Percentiles rank a stretch among this genome's conserved stretches.
Evolutionary conservation across 176 grass and related monocot species (phyloP).

Genomic region (Aegilops umbellulata): DNA sequence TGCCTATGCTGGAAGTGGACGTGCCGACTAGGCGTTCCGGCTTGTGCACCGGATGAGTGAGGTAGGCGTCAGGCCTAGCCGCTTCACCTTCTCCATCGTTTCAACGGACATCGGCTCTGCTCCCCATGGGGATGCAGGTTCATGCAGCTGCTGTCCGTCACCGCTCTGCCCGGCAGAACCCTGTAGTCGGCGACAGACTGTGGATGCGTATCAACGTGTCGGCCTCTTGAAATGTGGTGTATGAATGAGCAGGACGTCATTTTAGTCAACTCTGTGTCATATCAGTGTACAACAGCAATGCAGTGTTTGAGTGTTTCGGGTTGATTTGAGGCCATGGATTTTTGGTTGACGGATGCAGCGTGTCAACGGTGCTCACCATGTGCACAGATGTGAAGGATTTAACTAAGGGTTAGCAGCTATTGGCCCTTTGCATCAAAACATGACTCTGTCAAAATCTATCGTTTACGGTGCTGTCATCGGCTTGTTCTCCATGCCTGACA

Average conservation of each 20-base stretch:
- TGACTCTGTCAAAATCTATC: conserved; percentile 52
- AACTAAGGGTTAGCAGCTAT: conserved; percentile 62
- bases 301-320: conserved; percentile 49
- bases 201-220: too few relatives aligned
- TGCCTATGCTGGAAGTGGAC: conserved; percentile 35
- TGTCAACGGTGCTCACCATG: conserved; percentile 49
- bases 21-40: conserved; percentile 21
- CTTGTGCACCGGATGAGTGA: conserved; percentile 39
- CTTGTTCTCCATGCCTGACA: conserved; percentile 60
- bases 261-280: conserved; percentile 71
- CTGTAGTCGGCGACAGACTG: too few relatives aligned
- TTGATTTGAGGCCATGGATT: conserved; percentile 47
- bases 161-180: not conserved
- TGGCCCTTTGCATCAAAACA: conserved; percentile 62
- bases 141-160: conserved; percentile 48
- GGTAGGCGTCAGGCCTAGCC: conserved; percentile 40
- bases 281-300: conserved; percentile 40
- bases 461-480: conserved; percentile 60
- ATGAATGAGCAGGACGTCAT: conserved; percentile 55
- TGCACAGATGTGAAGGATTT: conserved; percentile 53
- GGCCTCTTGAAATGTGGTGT: not conserved
- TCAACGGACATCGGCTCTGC: conserved; percentile 28
- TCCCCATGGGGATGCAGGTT: conserved; percentile 42
- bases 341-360: conserved; percentile 50
- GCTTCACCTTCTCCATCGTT: conserved; percentile 65